phyloP scores from a whole-genome alignment of 2,329 filamentous ascomycete genomes.

The Fusarium sp. region DNA sequence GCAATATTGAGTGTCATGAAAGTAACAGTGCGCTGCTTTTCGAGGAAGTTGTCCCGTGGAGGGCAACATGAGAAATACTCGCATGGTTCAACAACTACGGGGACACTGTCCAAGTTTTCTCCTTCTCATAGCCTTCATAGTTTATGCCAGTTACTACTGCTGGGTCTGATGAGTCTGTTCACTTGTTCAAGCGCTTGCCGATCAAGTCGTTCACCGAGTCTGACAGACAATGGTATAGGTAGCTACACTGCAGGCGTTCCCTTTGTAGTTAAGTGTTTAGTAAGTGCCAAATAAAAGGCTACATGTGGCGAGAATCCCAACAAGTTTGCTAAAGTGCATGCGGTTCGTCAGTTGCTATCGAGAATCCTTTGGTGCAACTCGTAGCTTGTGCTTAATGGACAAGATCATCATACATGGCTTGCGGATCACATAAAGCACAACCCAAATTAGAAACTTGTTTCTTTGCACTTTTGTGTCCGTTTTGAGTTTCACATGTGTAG shows the following conservation, averaged over 20 bases:
- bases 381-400: too few relatives aligned
- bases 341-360: not conserved
- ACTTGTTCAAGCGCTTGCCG: not conserved
- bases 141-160: not conserved
- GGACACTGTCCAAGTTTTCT: not conserved
- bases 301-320: not conserved
- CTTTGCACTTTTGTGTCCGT: not conserved
- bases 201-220: not conserved
- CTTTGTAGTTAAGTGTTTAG: not conserved
- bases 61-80: not conserved
- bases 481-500: not conserved
- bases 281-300: not conserved
- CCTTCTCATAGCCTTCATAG: not conserved
- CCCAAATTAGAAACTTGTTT: not conserved
- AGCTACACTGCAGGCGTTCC: not conserved
- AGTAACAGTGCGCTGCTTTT: not conserved
- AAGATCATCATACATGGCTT: too few relatives aligned
- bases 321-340: not conserved
- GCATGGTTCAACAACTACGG: not conserved
- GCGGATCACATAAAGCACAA: too few relatives aligned
- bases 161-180: not conserved
- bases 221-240: not conserved
- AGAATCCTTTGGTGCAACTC: not conserved
- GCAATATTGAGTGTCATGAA: too few relatives aligned
- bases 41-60: not conserved